Evolutionary conservation across 1,284 basidiomycete genomes (phyloP).

Genomic region (Cryptococcus wingfieldii): DNA sequence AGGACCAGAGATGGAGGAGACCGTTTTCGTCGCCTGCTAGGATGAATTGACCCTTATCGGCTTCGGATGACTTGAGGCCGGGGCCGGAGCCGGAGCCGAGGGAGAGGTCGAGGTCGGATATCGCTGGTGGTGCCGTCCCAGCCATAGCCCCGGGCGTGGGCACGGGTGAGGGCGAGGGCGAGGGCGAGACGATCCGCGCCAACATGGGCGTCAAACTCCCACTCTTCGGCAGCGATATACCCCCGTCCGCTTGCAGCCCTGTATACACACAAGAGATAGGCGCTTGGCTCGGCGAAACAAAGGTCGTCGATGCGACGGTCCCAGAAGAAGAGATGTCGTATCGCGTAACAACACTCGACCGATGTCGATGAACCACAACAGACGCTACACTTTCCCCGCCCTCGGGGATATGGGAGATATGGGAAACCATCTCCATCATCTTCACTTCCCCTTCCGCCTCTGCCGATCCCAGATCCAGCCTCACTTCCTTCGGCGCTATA

Average conservation of each 20-base stretch:
- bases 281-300: conserved; percentile 12
- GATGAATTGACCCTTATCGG: conserved; percentile 31
- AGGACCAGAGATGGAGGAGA: conserved; percentile 37
- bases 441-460: conserved; percentile 24
- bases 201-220: background rate
- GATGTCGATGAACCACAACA: conserved; percentile 27
- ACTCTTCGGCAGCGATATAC: conserved; percentile 15
- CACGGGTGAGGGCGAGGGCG: background rate
- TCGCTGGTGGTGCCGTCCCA: background rate
- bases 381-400: conserved; percentile 2
- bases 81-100: background rate
- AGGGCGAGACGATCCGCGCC: conserved; percentile 1
- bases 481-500: conserved; percentile 15
- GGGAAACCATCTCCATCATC: conserved; percentile 15
- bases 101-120: background rate
- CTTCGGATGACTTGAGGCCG: background rate
- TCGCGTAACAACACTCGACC: conserved; percentile 22
- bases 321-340: conserved; percentile 21
- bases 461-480: conserved; percentile 33
- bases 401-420: background rate
- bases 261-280: conserved; percentile 17
- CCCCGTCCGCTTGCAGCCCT: conserved; percentile 14
- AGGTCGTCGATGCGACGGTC: conserved; percentile 3
- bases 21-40: conserved; percentile 38
- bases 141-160: background rate